Percentiles rank a stretch among this genome's conserved stretches.
phyloP scores from a whole-genome alignment of 371 early-diverging fungal species.

The Rhizopus delemar region DNA sequence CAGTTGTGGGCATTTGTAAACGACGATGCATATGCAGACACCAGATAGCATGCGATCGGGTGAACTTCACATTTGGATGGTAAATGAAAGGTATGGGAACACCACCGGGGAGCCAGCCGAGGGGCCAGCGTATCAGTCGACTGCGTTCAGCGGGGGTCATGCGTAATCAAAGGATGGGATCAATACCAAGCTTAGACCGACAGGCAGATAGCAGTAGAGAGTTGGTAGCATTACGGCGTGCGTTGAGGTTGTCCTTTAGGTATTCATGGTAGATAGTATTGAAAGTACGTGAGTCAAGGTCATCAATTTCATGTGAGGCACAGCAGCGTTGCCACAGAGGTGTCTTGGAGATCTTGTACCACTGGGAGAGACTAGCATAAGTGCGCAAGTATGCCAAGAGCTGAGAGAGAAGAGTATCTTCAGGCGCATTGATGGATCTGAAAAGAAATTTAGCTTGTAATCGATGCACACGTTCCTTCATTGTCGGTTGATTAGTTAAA shows the following conservation, averaged over 20 bases:
- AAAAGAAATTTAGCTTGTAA: slow-evolving; percentile 12
- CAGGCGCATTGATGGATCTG: neutral
- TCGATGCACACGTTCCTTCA: neutral
- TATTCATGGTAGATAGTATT: too few species aligned
- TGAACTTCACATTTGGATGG: too few species aligned
- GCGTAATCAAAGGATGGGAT: slow-evolving; percentile 6
- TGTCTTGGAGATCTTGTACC: neutral
- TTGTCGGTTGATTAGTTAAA: slow-evolving; percentile 8
- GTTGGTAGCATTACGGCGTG: too few species aligned
- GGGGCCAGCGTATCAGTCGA: slow-evolving; percentile 19
- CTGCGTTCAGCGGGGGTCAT: neutral
- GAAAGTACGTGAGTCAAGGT: too few species aligned
- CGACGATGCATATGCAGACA: too few species aligned
- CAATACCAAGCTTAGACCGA: neutral
- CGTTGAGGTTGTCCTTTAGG: too few species aligned
- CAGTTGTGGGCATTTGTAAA: too few species aligned
- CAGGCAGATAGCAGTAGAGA: neutral
- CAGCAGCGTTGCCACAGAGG: neutral
- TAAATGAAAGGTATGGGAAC: too few species aligned
- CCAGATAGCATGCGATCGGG: too few species aligned
- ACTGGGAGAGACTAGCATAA: neutral
- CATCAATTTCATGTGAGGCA: too few species aligned
- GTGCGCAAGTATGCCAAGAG: slow-evolving; percentile 1
- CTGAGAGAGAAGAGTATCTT: slow-evolving; percentile 7
- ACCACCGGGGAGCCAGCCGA: slow-evolving; percentile 11